Evolutionary conservation across 139 green algal genomes (phyloP), one percentile per base, ranked within the genome.

Genomic region (Mesotaenium endlicherianum): DNA sequence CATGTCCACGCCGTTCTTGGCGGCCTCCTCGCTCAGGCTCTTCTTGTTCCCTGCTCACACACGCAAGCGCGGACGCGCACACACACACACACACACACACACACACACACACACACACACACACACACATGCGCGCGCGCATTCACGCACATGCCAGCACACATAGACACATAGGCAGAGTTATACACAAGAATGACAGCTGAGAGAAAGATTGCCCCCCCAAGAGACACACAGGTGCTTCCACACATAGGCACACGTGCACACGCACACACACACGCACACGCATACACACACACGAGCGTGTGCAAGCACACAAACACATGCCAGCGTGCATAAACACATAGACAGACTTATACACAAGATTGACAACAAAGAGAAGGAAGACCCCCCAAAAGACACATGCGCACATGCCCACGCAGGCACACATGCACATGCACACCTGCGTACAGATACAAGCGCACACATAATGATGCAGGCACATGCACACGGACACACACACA

Each of bases 11-110:
- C 92, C 93, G 26, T 87, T 86, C 26, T 77, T 80, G 20, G 17
- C 58, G 1, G 94, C 93, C 41, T 85, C 44, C 1, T 96, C 92
- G 75, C 88, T 91, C 77, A 98, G 89, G 70, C 87, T 93, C 70
- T 88, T 87, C 4, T 86, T 70, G 90, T 98, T 97, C 41, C 84
- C 75, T 83, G 50, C 31, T 47, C 8, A 72, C 11, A 6, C 60
- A 72, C 41, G 43, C 8, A 36, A 72, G 60, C 20, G 34, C 11
- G 60, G 60, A 74, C 8, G 26, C 20, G 26, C 20, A 64, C 26
- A 64, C 26, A 34, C 53, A 64, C 26, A 64, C 26, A 64, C 26
- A 64, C 26, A 64, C 26, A 64, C 26, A 64, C 26, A 64, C 26
- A 64, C 53, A 64, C 26, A 64, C 53, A 64, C 26, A 64, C 26